Evolutionary conservation across 2,329 filamentous ascomycete species (phyloP).

Genomic region (Diatrype stigma): DNA sequence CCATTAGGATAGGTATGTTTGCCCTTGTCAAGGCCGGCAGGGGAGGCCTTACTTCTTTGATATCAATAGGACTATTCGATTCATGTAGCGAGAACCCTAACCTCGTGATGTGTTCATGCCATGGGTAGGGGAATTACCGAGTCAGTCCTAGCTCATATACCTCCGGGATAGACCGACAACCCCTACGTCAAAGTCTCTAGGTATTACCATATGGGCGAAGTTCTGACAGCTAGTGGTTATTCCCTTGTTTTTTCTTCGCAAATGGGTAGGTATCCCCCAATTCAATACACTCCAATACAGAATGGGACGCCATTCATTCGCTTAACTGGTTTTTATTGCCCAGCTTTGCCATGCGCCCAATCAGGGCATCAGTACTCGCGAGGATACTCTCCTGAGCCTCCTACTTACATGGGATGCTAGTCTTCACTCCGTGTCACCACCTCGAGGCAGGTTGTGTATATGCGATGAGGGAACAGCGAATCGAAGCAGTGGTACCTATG

Average conservation of each 20-base stretch:
- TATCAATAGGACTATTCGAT: background rate
- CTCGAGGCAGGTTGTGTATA: background rate
- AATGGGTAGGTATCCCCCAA: too few species aligned
- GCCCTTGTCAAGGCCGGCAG: too few species aligned
- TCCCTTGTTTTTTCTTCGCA: too few species aligned
- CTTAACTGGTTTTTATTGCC: too few species aligned
- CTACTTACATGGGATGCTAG: background rate
- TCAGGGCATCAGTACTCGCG: background rate
- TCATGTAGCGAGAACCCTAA: background rate
- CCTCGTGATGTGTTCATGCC: background rate
- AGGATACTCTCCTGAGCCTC: background rate
- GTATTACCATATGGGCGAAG: too few species aligned
- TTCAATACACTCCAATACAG: too few species aligned
- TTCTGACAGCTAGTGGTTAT: background rate
- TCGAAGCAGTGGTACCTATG: background rate
- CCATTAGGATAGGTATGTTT: too few species aligned
- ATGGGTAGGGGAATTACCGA: background rate
- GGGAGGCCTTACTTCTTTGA: too few species aligned
- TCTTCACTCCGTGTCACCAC: background rate
- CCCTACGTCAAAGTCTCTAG: too few species aligned
- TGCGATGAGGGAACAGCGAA: background rate
- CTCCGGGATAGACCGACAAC: background rate
- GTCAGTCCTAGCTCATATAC: background rate
- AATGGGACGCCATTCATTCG: too few species aligned
- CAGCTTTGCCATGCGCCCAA: background rate